A percentile compares a stretch with the other conserved stretches of the same genome.
Conservation (phyloP, 129 eudicot genomes). For the Scalesia atractyloides region DNA sequence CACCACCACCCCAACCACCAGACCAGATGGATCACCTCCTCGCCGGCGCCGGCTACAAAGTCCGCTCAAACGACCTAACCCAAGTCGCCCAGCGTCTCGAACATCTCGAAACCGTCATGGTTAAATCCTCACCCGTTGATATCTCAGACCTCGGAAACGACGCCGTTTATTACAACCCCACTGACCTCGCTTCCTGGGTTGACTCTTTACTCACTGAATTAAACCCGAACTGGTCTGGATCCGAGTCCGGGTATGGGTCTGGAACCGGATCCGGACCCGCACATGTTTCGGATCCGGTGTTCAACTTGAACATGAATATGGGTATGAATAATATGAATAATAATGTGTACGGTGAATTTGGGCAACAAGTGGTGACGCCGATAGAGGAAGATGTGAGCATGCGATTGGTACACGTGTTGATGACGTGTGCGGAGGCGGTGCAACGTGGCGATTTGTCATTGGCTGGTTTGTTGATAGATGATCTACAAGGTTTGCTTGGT, state of each 20-base stretch:
- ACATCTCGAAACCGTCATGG: constrained; percentile 59
- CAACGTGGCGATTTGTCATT: constrained; percentile 66
- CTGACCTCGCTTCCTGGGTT: constrained; percentile 72
- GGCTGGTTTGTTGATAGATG: constrained; percentile 58
- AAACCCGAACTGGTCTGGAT: constrained; percentile 18
- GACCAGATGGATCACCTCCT: constrained; percentile 55
- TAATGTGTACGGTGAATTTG: background rate
- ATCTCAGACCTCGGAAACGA: constrained; percentile 46
- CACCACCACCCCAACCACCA: constrained; percentile 23
- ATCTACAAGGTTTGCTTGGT: constrained; percentile 46
- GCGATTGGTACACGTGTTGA: constrained; percentile 67
- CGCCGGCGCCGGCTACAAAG: constrained; percentile 64
- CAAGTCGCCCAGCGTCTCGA: constrained; percentile 61
- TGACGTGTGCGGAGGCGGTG: constrained; percentile 84
- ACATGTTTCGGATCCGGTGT: constrained; percentile 15
- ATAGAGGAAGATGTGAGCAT: constrained; percentile 67
- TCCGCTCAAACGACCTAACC: constrained; percentile 52
- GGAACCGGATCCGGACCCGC: constrained; percentile 29
- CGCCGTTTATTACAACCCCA: constrained; percentile 57
- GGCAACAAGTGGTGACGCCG: constrained; percentile 38
- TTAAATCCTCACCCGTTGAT: constrained; percentile 32
- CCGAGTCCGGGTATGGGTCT: background rate
- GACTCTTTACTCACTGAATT: constrained; percentile 59
- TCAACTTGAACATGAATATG: too few species aligned
- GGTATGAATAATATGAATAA: background rate